Evolutionary conservation across 1,284 basidiomycete species (phyloP), one percentile per base, ranked within the genome.

Genomic region (Moesziomyces parantarcticus): DNA sequence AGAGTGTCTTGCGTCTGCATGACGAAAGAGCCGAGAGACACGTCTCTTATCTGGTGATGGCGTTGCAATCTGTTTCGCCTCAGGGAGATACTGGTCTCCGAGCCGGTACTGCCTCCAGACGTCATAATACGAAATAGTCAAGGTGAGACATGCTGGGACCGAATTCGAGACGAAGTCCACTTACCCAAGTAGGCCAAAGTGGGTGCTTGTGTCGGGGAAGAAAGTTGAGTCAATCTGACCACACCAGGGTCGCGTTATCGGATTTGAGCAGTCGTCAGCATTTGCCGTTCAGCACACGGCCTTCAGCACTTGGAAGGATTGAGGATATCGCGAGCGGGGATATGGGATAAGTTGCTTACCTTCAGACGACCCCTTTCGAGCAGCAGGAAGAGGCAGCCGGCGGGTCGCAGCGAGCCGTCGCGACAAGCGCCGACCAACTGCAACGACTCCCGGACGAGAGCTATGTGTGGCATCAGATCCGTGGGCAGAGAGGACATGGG

Each of bases 151-250:
- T 20, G 14, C 10, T 21, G 36, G 16, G 14, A 9, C 7, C 1
- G 5, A 54, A 18, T 6, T n/a, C 18, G 36, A 39, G 16, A 39
- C 7, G 5, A 39, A 39, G 36, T 8, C 7, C 36, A 16, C 53
- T 52, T 22, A 67, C 64, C 40, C 60, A 0, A 58, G 18, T n/a
- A 67, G 20, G n/a, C 64, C 58, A 43, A 67, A 67, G 21, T 51
- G 50, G 13, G 32, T 14, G 21, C 50, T 57, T 9, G 22, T 5
- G 5, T 32, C 9, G 2, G 64, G 46, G 22, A 67, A 67, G 34
- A 56, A 46, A 0, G 45, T 23, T 0, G 46, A 11, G 23, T 46
- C 64, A 18, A 67, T 54, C 64, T 67, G 55, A 25, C 23, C 18
- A n/a, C 22, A n/a, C 22, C 5, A 36, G 21, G 8, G 11, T 32